Percentiles rank a stretch among this genome's conserved stretches.
These are phyloP conservation scores for Kodamaea ohmeri DNA, from an alignment of 1,139 yeast genomes.

Conservation along the genomic window DNA sequence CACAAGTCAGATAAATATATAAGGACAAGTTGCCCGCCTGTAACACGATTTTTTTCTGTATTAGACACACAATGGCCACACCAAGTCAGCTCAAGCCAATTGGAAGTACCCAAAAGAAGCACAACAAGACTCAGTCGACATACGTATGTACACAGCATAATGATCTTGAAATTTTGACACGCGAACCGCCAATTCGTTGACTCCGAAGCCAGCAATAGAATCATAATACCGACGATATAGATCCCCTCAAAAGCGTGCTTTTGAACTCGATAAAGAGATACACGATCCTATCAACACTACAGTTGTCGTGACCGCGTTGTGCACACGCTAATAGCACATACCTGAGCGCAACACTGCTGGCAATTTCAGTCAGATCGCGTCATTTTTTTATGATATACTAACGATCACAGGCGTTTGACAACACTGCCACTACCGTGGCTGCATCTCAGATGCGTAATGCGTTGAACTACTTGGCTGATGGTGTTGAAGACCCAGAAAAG, in stretches of 20 bases:
- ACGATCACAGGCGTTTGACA: conserved; percentile 75
- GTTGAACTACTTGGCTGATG: conserved; percentile 82
- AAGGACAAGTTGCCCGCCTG: conserved; percentile 2
- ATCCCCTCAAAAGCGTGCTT: too few relatives aligned
- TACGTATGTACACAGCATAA: conserved; percentile 42
- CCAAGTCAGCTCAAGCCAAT: conserved; percentile 3
- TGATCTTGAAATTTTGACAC: background rate
- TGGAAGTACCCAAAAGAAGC: conserved; percentile 47
- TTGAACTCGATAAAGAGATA: too few relatives aligned
- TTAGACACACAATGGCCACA: conserved; percentile 5
- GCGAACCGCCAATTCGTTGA: too few relatives aligned
- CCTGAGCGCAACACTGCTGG: too few relatives aligned
- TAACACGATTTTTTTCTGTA: background rate
- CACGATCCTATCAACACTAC: too few relatives aligned
- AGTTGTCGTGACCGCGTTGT: too few relatives aligned
- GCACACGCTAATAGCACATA: too few relatives aligned
- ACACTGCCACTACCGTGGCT: conserved; percentile 92
- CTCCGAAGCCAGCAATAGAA: background rate
- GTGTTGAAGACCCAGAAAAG: conserved; percentile 57
- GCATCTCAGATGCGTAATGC: conserved; percentile 98
- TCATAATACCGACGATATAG: background rate
- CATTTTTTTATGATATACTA: conserved; percentile 1
- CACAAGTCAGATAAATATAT: conserved; percentile 1
- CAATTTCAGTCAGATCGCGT: background rate
- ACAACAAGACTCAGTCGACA: conserved; percentile 70